A percentile compares a stretch with the other conserved stretches of the same genome.
Evolutionary conservation across 768 basidiomycete genomes (phyloP).

Genomic region (Suillus tomentosus): DNA sequence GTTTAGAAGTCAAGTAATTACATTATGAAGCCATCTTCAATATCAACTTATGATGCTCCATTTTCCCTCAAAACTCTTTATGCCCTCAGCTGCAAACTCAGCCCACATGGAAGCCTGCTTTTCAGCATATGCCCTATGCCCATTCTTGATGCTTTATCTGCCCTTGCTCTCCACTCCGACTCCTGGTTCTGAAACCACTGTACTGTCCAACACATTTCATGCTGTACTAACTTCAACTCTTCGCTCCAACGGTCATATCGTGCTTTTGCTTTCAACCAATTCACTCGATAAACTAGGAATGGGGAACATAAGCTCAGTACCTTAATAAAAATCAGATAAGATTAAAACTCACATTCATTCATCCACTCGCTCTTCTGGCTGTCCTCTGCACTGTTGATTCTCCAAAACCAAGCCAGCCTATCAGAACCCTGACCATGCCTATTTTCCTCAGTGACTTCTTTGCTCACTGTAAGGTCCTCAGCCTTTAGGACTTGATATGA

Average conservation of each 20-base stretch:
- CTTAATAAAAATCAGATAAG: background rate
- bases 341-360: slow-evolving; percentile 3
- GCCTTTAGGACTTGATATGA: slow-evolving; percentile 4
- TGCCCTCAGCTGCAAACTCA: background rate
- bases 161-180: background rate
- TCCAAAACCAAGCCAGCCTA: slow-evolving; percentile 12
- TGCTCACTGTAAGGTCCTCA: slow-evolving; percentile 11
- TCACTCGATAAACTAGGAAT: slow-evolving; percentile 8
- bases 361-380: slow-evolving; percentile 3
- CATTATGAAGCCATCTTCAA: background rate
- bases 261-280: slow-evolving; percentile 20
- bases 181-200: slow-evolving; percentile 13
- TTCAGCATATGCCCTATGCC: background rate
- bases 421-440: slow-evolving; percentile 11
- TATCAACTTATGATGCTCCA: background rate
- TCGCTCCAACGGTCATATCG: slow-evolving; percentile 21
- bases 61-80: background rate
- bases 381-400: background rate
- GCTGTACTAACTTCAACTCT: slow-evolving; percentile 18
- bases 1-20: background rate
- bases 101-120: background rate
- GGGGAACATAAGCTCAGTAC: background rate
- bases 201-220: slow-evolving; percentile 25
- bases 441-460: slow-evolving; percentile 16
- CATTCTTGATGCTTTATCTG: background rate